Conservation (phyloP, 2,329 filamentous ascomycete genomes). For the Colletotrichum incanum region DNA sequence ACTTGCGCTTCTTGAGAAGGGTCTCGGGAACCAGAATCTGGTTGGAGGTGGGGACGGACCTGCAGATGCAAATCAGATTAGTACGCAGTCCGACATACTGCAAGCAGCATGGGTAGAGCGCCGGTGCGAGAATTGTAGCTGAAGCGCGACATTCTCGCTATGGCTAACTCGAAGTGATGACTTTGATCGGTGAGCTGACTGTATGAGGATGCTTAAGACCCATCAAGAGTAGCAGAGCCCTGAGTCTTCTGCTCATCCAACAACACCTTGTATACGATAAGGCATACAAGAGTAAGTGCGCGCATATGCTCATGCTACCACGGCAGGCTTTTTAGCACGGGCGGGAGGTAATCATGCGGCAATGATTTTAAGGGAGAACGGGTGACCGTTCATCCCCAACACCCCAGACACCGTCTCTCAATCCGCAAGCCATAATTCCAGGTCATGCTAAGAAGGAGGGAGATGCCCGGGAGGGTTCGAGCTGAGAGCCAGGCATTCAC, state of each 20-base stretch:
- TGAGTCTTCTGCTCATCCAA: conserved; percentile 73
- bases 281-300: conserved; percentile 67
- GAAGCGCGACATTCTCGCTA: conserved; percentile 91
- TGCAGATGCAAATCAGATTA: conserved; percentile 78
- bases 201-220: conserved; percentile 42
- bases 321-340: conserved; percentile 49
- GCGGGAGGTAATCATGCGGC: conserved; percentile 64
- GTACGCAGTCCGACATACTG: conserved; percentile 81
- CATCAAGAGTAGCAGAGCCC: not conserved
- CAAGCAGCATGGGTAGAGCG: conserved; percentile 75
- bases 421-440: conserved; percentile 62
- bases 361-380: conserved; percentile 86
- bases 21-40: conserved; percentile 99
- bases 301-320: conserved; percentile 55
- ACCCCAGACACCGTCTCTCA: conserved; percentile 78
- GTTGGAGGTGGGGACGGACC: conserved; percentile 93
- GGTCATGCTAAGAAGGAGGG: conserved; percentile 68
- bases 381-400: conserved; percentile 81
- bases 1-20: conserved; percentile 99
- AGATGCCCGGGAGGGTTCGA: conserved; percentile 81
- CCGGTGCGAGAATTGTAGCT: conserved; percentile 95
- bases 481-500: conserved; percentile 73
- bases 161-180: conserved; percentile 85
- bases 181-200: conserved; percentile 83
- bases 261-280: conserved; percentile 74